These are phyloP conservation scores for Stagonosporopsis cucurbitacearum DNA, from an alignment of 2,329 filamentous ascomycete genomes.

Conservation along the genomic window DNA sequence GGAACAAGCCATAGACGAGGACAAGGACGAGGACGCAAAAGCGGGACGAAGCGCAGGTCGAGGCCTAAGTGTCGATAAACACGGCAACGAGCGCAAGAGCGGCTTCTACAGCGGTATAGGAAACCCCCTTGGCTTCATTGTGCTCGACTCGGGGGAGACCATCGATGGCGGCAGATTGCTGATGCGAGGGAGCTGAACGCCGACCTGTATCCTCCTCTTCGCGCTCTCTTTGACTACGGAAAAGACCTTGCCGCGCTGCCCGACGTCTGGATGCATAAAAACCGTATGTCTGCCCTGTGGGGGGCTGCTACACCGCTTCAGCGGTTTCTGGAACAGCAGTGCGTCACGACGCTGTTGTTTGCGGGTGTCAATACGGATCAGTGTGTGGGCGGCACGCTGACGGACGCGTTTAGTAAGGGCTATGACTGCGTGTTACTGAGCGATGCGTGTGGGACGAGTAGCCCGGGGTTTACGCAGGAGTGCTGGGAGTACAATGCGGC, in stretches of 20 bases:
- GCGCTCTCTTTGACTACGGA: conserved; percentile 38
- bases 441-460: conserved; percentile 52
- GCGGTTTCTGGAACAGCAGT: conserved; percentile 48
- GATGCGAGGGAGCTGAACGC: conserved; percentile 52
- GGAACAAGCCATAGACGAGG: too few relatives aligned
- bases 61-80: conserved; percentile 4
- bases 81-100: neutral
- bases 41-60: too few relatives aligned
- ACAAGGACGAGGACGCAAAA: too few relatives aligned
- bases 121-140: neutral
- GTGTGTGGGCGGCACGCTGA: conserved; percentile 52
- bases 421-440: conserved; percentile 52
- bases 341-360: conserved; percentile 51
- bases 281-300: conserved; percentile 53
- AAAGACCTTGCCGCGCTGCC: conserved; percentile 16
- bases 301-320: conserved; percentile 43
- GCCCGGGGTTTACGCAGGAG: conserved; percentile 48
- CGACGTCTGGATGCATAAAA: conserved; percentile 49
- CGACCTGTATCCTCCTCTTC: conserved; percentile 49
- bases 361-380: conserved; percentile 54
- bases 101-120: neutral
- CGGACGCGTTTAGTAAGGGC: conserved; percentile 52
- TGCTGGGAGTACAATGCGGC: conserved; percentile 51
- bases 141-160: conserved; percentile 27
- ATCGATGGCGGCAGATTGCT: conserved; percentile 46